These are phyloP conservation scores for Botryotinia globosa DNA, from an alignment of 2,329 filamentous ascomycete species.

Conservation along the genomic window DNA sequence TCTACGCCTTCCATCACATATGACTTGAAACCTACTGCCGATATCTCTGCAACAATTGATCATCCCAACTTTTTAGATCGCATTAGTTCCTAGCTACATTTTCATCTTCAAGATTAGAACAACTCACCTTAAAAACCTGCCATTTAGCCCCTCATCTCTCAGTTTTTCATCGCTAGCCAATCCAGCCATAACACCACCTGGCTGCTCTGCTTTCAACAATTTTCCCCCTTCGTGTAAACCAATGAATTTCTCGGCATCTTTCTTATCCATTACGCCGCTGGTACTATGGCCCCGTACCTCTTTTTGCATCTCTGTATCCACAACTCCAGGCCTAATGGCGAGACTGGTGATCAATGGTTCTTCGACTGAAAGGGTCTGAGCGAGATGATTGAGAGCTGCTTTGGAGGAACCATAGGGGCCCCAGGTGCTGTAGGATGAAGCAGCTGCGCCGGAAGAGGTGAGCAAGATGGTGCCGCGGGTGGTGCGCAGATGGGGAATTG, in stretches of 20 bases:
- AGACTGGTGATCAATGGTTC: constrained; percentile 73
- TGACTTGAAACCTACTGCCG: constrained; percentile 39
- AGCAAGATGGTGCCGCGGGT: constrained; percentile 71
- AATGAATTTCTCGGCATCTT: constrained; percentile 62
- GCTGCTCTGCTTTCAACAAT: constrained; percentile 77
- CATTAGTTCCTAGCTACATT: constrained; percentile 28
- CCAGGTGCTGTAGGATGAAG: constrained; percentile 67
- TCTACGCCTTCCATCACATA: not conserved
- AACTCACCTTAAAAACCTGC: constrained; percentile 68
- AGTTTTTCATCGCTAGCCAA: constrained; percentile 64
- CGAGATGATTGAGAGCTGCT: constrained; percentile 78
- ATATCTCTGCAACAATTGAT: constrained; percentile 52
- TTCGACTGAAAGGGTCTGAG: constrained; percentile 68
- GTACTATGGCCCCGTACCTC: constrained; percentile 65
- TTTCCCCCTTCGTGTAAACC: constrained; percentile 67
- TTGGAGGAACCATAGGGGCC: constrained; percentile 80
- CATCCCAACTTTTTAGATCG: constrained; percentile 49
- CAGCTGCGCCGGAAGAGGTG: constrained; percentile 75
- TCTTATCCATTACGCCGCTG: constrained; percentile 54
- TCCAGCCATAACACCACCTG: constrained; percentile 81
- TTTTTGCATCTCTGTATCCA: constrained; percentile 90
- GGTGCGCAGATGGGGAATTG: constrained; percentile 65
- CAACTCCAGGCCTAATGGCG: constrained; percentile 72
- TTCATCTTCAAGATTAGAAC: not conserved
- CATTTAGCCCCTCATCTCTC: constrained; percentile 66